Conservation (phyloP, 2,329 filamentous ascomycete species). For the Xylaria sp. region DNA sequence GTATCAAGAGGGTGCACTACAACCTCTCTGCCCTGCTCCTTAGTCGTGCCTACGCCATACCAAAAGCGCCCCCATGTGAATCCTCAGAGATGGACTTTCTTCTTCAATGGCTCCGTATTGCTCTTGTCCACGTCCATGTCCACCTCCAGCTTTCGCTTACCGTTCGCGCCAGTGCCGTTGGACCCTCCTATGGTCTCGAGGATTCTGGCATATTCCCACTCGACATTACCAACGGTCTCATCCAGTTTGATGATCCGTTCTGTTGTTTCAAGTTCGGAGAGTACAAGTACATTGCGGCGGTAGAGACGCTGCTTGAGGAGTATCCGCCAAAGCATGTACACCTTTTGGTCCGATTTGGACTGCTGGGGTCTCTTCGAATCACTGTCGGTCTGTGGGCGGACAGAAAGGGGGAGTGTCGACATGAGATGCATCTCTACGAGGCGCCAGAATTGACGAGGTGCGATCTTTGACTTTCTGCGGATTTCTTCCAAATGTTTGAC, state of each 20-base stretch:
- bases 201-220: slow-evolving; percentile 67
- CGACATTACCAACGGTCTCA: slow-evolving; percentile 61
- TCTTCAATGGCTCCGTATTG: slow-evolving; percentile 31
- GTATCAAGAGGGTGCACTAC: slow-evolving; percentile 19
- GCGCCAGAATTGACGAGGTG: slow-evolving; percentile 68
- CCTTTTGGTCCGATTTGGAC: slow-evolving; percentile 51
- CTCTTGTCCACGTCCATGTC: slow-evolving; percentile 15
- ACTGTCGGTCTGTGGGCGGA: slow-evolving; percentile 46
- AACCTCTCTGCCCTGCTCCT: slow-evolving; percentile 7
- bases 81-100: slow-evolving; percentile 40
- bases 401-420: slow-evolving; percentile 50
- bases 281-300: slow-evolving; percentile 64
- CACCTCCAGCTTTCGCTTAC: slow-evolving; percentile 45
- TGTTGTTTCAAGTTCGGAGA: slow-evolving; percentile 61
- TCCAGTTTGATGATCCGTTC: slow-evolving; percentile 70
- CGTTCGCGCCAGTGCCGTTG: slow-evolving; percentile 26
- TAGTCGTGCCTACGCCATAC: not conserved
- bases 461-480: slow-evolving; percentile 63
- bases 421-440: slow-evolving; percentile 72
- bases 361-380: slow-evolving; percentile 32
- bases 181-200: slow-evolving; percentile 37
- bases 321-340: slow-evolving; percentile 66
- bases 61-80: not conserved
- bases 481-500: slow-evolving; percentile 49
- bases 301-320: slow-evolving; percentile 74